Percentiles rank a stretch among this genome's conserved stretches.
phyloP scores from a whole-genome alignment of 495 filamentous ascomycete genomes.

The Trichoderma gamsii region DNA sequence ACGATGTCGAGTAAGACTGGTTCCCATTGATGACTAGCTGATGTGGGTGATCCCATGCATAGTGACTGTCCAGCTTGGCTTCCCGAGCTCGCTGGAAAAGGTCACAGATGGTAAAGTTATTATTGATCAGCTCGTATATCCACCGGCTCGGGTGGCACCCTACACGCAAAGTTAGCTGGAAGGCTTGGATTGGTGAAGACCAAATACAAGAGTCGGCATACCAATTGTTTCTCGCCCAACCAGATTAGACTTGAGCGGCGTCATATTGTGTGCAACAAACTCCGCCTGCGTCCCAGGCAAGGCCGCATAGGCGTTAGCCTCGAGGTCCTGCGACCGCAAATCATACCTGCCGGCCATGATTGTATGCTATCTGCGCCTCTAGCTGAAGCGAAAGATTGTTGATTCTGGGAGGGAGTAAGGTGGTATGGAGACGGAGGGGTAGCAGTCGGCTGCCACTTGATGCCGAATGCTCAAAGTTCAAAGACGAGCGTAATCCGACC shows the following conservation, averaged over 20 bases:
- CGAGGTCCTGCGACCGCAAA: conserved; percentile 10
- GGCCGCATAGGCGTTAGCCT: not conserved
- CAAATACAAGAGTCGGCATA: not conserved
- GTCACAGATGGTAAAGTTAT: conserved; percentile 8
- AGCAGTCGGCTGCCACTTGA: not conserved
- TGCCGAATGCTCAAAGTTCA: not conserved
- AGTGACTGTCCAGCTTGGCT: conserved; percentile 14
- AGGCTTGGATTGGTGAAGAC: not conserved
- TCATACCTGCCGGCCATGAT: not conserved
- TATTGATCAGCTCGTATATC: conserved; percentile 15
- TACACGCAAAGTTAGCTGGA: not conserved
- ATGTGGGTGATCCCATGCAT: conserved; percentile 19
- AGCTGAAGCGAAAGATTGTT: not conserved
- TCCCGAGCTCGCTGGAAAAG: not conserved
- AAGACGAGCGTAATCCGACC: not conserved
- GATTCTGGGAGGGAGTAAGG: not conserved
- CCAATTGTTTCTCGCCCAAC: not conserved
- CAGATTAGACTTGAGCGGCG: not conserved
- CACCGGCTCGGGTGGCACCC: conserved; percentile 17
- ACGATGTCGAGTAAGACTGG: not conserved
- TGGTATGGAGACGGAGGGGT: not conserved
- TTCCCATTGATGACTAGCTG: conserved; percentile 15
- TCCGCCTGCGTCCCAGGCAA: conserved; percentile 2
- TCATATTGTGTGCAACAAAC: conserved; percentile 10
- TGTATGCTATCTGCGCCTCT: not conserved